Evolutionary conservation across 345 rosid genomes (phyloP), one percentile per base, ranked within the genome.

Genomic region (Linum lewisii): DNA sequence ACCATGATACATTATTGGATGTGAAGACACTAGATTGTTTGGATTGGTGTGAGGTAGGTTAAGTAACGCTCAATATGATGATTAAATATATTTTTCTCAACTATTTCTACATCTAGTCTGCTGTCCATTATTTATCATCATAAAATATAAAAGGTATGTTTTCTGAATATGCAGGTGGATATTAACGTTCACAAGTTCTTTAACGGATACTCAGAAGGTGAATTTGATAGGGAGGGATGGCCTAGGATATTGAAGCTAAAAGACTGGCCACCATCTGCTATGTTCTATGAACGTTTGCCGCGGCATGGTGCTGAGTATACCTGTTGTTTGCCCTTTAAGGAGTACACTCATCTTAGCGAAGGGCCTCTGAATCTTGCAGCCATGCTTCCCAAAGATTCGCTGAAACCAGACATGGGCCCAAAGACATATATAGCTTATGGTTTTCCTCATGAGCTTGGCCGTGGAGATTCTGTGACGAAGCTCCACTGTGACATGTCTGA

Each of bases 381-480:
- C 13, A 72, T 63, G 64, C 75, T 83, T 63, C 88, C 88, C 42
- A 62, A 63, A 16, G 13, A 42, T 20, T 65, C 21, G 22, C 62
- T 83, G 73, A 83, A 73, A 68, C 88, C 88, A 18, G 88, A 83
- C 52, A 58, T 83, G 81, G 88, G 88, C 45, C 85, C 88, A 21
- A 83, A 83, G 71, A 73, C 82, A 18, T 83, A 80, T 66, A 83
- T 83, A 23, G 88, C 81, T 6, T 80, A 83, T 63, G 83, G 83
- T 23, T 51, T 61, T 65, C 22, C 47, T 5, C 58, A 68, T 62
- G 83, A 80, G 71, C 88, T 80, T 64, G 84, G 83, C 15, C 59
- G 85, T 55, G 88, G 81, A 25, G 85, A 80, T 72, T 83, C 85
- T 14, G 83, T 76, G 61, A 80, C 83, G 2, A 80, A 80, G 52